Conservation (phyloP, 129 eudicot species). For the Deinandra increscens region DNA sequence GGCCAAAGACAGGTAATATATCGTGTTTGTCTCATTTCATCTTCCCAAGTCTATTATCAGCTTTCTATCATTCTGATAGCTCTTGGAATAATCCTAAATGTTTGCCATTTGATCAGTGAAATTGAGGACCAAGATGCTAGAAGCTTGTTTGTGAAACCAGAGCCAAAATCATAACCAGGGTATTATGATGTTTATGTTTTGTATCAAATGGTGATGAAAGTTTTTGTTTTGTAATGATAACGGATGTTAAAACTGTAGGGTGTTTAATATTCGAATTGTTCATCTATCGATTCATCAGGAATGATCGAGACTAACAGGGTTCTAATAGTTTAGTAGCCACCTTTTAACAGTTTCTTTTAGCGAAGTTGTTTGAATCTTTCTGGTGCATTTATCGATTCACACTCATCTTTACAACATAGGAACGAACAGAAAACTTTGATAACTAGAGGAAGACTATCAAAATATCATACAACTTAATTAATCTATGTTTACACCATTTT, state of each 20-base stretch:
- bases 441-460: no score
- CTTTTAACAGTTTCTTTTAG: no score
- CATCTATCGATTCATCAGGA: no score
- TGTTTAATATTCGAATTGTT: neutral
- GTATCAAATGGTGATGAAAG: neutral
- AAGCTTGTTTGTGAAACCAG: slow-evolving; percentile 50
- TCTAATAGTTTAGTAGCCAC: no score
- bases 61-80: neutral
- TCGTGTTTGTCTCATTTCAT: neutral
- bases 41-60: neutral
- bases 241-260: neutral
- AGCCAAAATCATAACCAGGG: slow-evolving; percentile 37
- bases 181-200: neutral
- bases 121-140: slow-evolving; percentile 55
- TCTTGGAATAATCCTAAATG: neutral
- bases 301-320: no score
- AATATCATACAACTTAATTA: no score
- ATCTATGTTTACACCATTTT: no score
- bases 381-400: no score
- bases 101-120: slow-evolving; percentile 47
- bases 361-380: no score
- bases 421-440: no score
- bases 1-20: slow-evolving; percentile 71
- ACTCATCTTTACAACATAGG: no score
- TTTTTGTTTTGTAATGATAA: slow-evolving; percentile 16